Conservation (phyloP, 306 rosid species). For the Oemleria cerasiformis region DNA sequence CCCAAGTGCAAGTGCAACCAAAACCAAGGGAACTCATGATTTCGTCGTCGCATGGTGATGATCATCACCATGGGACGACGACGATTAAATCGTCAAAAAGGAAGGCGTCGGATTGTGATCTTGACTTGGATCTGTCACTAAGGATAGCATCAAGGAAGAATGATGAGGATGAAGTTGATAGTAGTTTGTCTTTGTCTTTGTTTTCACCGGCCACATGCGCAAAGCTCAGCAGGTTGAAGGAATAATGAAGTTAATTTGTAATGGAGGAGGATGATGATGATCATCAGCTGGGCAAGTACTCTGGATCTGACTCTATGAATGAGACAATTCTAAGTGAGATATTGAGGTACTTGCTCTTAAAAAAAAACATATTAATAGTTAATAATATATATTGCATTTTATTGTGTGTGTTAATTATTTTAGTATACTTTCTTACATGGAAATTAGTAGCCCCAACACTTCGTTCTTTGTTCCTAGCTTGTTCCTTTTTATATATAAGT, state of each 20-base stretch:
- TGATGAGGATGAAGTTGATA: conserved; percentile 40
- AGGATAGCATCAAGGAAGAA: conserved; percentile 38
- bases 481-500: background rate
- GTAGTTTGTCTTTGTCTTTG: conserved; percentile 61
- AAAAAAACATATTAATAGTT: background rate
- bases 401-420: conserved; percentile 4
- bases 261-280: background rate
- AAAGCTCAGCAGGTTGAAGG: conserved; percentile 38
- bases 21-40: conserved; percentile 21
- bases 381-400: background rate
- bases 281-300: conserved; percentile 36
- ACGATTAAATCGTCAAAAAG: conserved; percentile 43
- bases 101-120: conserved; percentile 40
- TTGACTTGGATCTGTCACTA: conserved; percentile 77
- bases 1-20: conserved; percentile 18
- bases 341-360: conserved; percentile 57
- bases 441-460: background rate
- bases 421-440: background rate
- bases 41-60: too few species aligned
- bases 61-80: too few species aligned
- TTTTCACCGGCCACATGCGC: conserved; percentile 41
- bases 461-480: background rate
- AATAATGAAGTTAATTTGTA: conserved; percentile 12
- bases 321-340: conserved; percentile 78
- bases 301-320: conserved; percentile 89